These are phyloP conservation scores for Heliamphora exappendiculata DNA, from an alignment of 148 eudicot species.

Conservation along the genomic window DNA sequence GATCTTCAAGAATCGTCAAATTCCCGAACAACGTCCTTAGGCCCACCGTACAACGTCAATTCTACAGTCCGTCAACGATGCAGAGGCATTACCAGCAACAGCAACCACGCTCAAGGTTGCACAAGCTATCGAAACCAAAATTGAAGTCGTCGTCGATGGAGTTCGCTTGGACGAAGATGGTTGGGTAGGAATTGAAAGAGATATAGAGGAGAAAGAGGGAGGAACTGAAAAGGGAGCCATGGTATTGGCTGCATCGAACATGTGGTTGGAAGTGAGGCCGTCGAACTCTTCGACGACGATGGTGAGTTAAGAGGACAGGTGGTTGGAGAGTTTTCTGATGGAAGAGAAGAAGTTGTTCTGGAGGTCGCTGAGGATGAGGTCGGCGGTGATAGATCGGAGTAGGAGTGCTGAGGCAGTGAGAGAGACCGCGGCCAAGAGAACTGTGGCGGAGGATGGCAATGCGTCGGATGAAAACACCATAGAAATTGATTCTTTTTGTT, in stretches of 20 bases:
- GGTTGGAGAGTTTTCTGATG: constrained; percentile 22
- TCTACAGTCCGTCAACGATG: too few species aligned
- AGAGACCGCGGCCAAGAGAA: constrained; percentile 42
- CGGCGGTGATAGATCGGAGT: constrained; percentile 34
- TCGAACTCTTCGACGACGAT: constrained; percentile 47
- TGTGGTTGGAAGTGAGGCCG: constrained; percentile 42
- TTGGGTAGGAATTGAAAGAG: too few species aligned
- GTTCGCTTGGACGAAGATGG: too few species aligned
- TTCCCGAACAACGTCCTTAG: too few species aligned
- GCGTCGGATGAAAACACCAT: constrained; percentile 9
- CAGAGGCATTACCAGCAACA: too few species aligned
- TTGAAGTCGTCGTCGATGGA: too few species aligned
- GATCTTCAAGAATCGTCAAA: too few species aligned
- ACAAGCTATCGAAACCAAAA: too few species aligned
- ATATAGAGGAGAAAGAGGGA: too few species aligned
- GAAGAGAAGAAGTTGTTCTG: constrained; percentile 26
- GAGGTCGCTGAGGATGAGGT: constrained; percentile 38
- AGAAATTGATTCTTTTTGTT: not conserved
- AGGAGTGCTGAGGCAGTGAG: constrained; percentile 45
- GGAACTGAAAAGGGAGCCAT: too few species aligned
- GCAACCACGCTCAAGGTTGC: too few species aligned
- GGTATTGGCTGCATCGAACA: constrained; percentile 40
- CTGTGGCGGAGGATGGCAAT: constrained; percentile 27
- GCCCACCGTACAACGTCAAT: too few species aligned
- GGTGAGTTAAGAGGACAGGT: constrained; percentile 41